A percentile compares a stretch with the other conserved stretches of the same genome.
These are phyloP conservation scores for Bipolaris victoriae DNA, from an alignment of 2,329 filamentous ascomycete genomes.

Conservation along the genomic window DNA sequence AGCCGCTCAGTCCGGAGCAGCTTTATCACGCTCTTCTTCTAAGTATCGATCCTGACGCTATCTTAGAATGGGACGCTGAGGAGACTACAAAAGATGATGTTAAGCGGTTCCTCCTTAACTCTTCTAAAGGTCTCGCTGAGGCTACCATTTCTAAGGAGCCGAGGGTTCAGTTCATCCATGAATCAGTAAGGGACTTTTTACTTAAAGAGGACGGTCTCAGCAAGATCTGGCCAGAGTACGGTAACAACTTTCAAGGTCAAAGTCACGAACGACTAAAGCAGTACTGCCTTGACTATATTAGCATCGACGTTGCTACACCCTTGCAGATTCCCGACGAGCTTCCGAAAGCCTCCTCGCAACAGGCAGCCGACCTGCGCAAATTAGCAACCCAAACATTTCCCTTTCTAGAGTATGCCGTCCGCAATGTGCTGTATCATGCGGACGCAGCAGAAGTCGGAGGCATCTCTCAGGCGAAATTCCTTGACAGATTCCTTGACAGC, in stretches of 20 bases:
- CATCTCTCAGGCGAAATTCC: slow-evolving; percentile 20
- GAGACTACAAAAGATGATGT: slow-evolving; percentile 18
- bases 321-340: slow-evolving; percentile 3
- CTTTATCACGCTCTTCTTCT: slow-evolving; percentile 24
- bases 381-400: slow-evolving; percentile 42
- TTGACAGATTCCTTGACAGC: slow-evolving; percentile 15
- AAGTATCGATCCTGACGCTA: slow-evolving; percentile 8
- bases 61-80: slow-evolving; percentile 20
- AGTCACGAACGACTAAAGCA: slow-evolving; percentile 48
- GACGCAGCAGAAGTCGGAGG: slow-evolving; percentile 41
- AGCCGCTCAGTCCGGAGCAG: slow-evolving; percentile 20
- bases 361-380: slow-evolving; percentile 13
- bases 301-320: slow-evolving; percentile 19
- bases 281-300: slow-evolving; percentile 53
- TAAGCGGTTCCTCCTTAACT: slow-evolving; percentile 26
- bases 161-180: slow-evolving; percentile 42
- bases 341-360: slow-evolving; percentile 13
- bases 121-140: slow-evolving; percentile 33
- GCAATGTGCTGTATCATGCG: slow-evolving; percentile 52
- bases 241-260: slow-evolving; percentile 36
- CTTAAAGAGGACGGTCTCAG: slow-evolving; percentile 44
- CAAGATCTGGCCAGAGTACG: slow-evolving; percentile 43
- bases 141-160: slow-evolving; percentile 20
- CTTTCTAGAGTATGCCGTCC: slow-evolving; percentile 56
- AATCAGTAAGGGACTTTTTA: slow-evolving; percentile 48